Conservation (phyloP, 805 yeast species). For the Teunomyces panamensis region DNA sequence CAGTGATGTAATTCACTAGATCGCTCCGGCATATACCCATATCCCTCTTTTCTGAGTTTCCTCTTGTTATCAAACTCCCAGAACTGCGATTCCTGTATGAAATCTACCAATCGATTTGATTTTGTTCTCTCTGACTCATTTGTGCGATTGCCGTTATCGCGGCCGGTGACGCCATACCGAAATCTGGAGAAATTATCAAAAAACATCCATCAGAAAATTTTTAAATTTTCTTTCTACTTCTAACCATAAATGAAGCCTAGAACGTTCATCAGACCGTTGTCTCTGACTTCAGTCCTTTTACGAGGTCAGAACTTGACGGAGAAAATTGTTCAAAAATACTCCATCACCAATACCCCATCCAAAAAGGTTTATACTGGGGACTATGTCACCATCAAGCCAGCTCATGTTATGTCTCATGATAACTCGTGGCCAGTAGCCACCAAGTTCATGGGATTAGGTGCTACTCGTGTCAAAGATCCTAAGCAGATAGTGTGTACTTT, state of each 20-base stretch:
- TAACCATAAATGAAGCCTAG: not conserved
- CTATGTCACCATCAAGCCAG: conserved; percentile 91
- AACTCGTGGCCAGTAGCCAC: conserved; percentile 99
- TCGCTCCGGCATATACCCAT: not conserved
- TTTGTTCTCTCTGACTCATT: conserved; percentile 18
- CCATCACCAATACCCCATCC: conserved; percentile 76
- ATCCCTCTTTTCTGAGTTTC: not conserved
- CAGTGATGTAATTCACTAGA: not conserved
- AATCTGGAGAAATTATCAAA: conserved; percentile 4
- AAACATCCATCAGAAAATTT: not conserved
- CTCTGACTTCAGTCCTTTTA: conserved; percentile 3
- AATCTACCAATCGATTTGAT: conserved; percentile 13
- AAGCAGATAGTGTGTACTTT: conserved; percentile 93
- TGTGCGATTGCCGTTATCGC: conserved; percentile 3
- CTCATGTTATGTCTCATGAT: conserved; percentile 99
- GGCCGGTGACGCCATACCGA: not conserved
- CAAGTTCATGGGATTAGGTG: conserved; percentile 94
- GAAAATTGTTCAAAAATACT: conserved; percentile 90
- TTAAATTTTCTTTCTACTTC: not conserved
- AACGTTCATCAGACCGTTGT: conserved; percentile 4
- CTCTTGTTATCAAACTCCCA: not conserved
- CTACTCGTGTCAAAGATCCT: conserved; percentile 74
- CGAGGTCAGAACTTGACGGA: conserved; percentile 86
- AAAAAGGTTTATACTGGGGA: conserved; percentile 86
- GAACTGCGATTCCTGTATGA: conserved; percentile 3